Percentiles rank a stretch among this genome's conserved stretches.
phyloP scores from a whole-genome alignment of 2,329 filamentous ascomycete species.

The Dendryphion nanum region DNA sequence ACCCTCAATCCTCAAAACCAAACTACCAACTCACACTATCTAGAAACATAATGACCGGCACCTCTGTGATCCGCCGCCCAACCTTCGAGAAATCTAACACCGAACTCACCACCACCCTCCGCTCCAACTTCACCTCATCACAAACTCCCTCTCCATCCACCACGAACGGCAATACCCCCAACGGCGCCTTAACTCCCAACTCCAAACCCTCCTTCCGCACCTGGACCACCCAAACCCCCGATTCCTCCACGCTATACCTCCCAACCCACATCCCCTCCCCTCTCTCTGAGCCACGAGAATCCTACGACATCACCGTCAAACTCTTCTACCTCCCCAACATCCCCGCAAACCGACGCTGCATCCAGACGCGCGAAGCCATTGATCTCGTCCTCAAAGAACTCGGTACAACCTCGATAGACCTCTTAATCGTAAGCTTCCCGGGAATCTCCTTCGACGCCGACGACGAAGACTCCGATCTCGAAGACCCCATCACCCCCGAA shows the following conservation, averaged over 20 bases:
- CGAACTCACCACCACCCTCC: constrained; percentile 85
- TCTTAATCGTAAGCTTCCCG: constrained; percentile 90
- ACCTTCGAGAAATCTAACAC: constrained; percentile 82
- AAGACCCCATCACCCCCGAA: constrained; percentile 28
- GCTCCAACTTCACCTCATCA: constrained; percentile 75
- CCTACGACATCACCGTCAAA: constrained; percentile 95
- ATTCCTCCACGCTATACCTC: constrained; percentile 62
- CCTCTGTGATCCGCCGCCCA: constrained; percentile 78
- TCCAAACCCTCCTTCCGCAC: constrained; percentile 43
- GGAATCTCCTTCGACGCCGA: constrained; percentile 92
- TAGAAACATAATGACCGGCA: constrained; percentile 81
- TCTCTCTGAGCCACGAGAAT: constrained; percentile 73
- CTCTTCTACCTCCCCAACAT: constrained; percentile 84
- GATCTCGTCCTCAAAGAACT: constrained; percentile 78
- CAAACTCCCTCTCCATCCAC: constrained; percentile 58
- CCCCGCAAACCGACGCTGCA: constrained; percentile 61
- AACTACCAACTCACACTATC: constrained; percentile 62
- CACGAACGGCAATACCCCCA: constrained; percentile 22
- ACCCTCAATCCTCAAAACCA: constrained; percentile 13
- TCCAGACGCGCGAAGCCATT: constrained; percentile 75
- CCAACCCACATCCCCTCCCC: constrained; percentile 70
- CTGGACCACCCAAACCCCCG: constrained; percentile 64
- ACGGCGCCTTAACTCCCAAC: constrained; percentile 15
- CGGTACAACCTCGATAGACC: constrained; percentile 71
- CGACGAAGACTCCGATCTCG: constrained; percentile 74